Evolutionary conservation across 257 asterid genomes (phyloP), one percentile per base, ranked within the genome.

Genomic region (Gynochthodes officinalis): DNA sequence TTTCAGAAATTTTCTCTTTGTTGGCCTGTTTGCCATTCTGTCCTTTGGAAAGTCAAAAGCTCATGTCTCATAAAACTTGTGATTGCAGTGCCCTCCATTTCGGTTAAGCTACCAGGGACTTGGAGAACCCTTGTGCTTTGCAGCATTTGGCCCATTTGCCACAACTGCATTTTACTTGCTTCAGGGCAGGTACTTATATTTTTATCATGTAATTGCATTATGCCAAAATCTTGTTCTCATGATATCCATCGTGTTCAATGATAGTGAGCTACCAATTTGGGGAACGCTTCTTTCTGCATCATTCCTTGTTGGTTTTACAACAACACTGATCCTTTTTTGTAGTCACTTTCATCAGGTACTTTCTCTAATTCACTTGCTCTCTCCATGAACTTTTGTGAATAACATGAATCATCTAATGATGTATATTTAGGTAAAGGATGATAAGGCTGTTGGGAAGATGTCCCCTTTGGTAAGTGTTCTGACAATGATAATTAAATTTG

Each of bases 61-160:
- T 48, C 16, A 64, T 57, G 23, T 25, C 42, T 44, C 57, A 35
- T 32, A 58, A 54, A 63, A 44, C 19, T 44, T 61, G 16, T 73
- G 59, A 46, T 64, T 76, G 81, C 89, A 93, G 97, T 89, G 97
- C 73, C 98, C 98, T 7, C 97, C 97, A 5, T 93, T 90, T 81
- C 91, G 98, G 16, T 82, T 93, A 79, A 85, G 98, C 82, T 93
- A 91, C 78, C 39, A 80, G 75, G 98, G 98, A 58, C 72, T 93
- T 48, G 98, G 98, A 67, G 98, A 93, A 53, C 97, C 98, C 27
- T 83, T 93, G 53, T 91, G 97, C 87, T 93, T 93, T 78, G 95
- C 92, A 54, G 97, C 98, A 54, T 93, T 93, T 52, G 97, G 98
- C 50, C 98, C 98, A 25, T 88, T 90, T 63, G 86, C 97, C 28